phyloP scores from a whole-genome alignment of 2,329 filamentous ascomycete genomes.

The Stagonosporopsis rhizophila region DNA sequence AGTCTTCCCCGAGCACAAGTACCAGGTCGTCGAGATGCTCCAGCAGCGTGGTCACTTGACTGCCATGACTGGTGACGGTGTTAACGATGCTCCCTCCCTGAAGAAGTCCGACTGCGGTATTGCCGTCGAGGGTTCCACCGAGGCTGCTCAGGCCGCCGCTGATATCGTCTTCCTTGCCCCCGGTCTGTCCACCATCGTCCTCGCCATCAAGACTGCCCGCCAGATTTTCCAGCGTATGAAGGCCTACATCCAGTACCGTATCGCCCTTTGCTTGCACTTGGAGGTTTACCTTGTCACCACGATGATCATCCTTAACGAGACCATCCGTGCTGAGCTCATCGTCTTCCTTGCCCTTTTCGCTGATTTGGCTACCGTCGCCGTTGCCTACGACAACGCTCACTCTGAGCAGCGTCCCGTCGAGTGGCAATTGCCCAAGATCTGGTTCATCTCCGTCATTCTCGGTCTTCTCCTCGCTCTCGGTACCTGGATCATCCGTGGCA shows the following conservation, averaged over 20 bases:
- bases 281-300: constrained; percentile 79
- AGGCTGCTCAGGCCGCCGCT: constrained; percentile 74
- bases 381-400: constrained; percentile 81
- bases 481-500: constrained; percentile 76
- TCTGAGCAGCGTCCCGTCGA: constrained; percentile 77
- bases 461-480: constrained; percentile 71
- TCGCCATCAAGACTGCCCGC: constrained; percentile 75
- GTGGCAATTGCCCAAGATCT: constrained; percentile 83
- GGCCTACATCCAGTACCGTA: constrained; percentile 79
- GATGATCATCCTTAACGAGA: constrained; percentile 83
- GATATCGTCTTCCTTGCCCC: constrained; percentile 79
- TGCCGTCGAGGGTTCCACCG: constrained; percentile 74
- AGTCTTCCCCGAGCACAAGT: constrained; percentile 79
- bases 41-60: constrained; percentile 76
- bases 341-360: constrained; percentile 83
- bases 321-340: constrained; percentile 73
- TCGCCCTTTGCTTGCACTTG: constrained; percentile 75
- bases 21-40: constrained; percentile 77
- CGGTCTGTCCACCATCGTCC: constrained; percentile 73
- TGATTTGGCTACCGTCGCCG: constrained; percentile 78
- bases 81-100: constrained; percentile 75
- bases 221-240: constrained; percentile 83
- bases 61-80: constrained; percentile 78
- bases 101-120: constrained; percentile 80
- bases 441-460: constrained; percentile 75